These are phyloP conservation scores for Lepiota venenata DNA, from an alignment of 768 basidiomycete species.

Conservation along the genomic window DNA sequence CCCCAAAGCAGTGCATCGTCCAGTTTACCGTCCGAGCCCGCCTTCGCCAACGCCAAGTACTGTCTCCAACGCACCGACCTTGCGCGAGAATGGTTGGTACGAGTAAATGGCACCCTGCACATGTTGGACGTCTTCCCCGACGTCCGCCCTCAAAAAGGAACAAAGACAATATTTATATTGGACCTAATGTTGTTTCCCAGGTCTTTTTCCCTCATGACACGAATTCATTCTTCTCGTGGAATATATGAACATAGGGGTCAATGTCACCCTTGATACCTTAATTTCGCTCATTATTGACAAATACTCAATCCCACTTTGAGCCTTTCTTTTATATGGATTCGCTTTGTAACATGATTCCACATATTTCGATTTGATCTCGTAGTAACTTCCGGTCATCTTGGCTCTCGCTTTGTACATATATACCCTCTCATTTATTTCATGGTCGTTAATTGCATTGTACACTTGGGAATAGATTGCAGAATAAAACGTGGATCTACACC, in stretches of 20 bases:
- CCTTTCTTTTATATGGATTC: neutral
- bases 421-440: constrained; percentile 16
- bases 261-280: neutral
- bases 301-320: neutral
- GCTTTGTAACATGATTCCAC: neutral
- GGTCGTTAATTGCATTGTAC: constrained; percentile 23
- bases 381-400: neutral
- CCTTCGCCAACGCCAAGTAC: constrained; percentile 77
- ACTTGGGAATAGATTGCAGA: constrained; percentile 27
- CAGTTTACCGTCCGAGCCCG: constrained; percentile 29
- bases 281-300: neutral
- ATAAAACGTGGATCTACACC: constrained; percentile 25
- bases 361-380: neutral
- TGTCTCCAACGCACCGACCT: constrained; percentile 68
- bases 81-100: constrained; percentile 81
- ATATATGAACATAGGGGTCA: constrained; percentile 10
- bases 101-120: constrained; percentile 31
- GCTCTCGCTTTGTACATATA: constrained; percentile 14
- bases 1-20: constrained; percentile 29
- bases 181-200: constrained; percentile 1
- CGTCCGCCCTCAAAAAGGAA: constrained; percentile 14
- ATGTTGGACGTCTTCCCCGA: constrained; percentile 8
- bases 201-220: constrained; percentile 7
- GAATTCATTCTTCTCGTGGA: constrained; percentile 12
- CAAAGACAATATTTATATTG: constrained; percentile 9